Evolutionary conservation across 192 early-diverging fungal species (phyloP), one percentile per base, ranked within the genome.

Genomic region (Paraglomus brasilianum): DNA sequence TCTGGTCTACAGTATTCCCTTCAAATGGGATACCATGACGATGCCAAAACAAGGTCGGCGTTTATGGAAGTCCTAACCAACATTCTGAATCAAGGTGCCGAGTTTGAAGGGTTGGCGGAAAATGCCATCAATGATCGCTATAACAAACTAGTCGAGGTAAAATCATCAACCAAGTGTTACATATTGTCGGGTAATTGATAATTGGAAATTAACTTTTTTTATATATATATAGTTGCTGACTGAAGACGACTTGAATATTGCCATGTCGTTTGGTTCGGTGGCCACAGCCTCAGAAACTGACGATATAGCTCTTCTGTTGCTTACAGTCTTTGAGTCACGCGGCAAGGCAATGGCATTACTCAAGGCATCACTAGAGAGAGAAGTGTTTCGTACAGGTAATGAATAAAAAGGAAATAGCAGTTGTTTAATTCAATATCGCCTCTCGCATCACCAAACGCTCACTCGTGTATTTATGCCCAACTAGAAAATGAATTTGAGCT

Each of bases 1-100:
- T 87, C 93, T 51, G 95, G 93, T 24, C 78, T 98, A 64, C 88
- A 92, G 78, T 93, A 88, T 75, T 94, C 93, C 49, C 75, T 98
- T 22, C 84, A 91, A 0, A 90, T 95, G 82, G 91, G 88, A 13
- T 97, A 96, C 68, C 91, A 96, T 74, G 94, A 94, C 75, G 94
- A 97, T 75, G 84, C 87, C 14, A 87, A 89, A 69, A 93, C 91
- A 57, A 84, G 96, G 17, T 89, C 92, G 0, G 85, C 93, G 22
- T 98, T 97, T 71, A 94, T 94, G 75, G 87, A 94, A 55, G 94
- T 98, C 39, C 78, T 98, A 46, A 95, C 93, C 24, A 92, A 96
- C 63, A 88, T 97, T 52, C 77, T 98, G 50, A 89, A 93, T 62
- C 79, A 88, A 75, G 96, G 92, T n/a, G 88, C 87, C n/a, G 90